phyloP scores from a whole-genome alignment of 2,329 filamentous ascomycete species.

The Aspergillus bombycis region DNA sequence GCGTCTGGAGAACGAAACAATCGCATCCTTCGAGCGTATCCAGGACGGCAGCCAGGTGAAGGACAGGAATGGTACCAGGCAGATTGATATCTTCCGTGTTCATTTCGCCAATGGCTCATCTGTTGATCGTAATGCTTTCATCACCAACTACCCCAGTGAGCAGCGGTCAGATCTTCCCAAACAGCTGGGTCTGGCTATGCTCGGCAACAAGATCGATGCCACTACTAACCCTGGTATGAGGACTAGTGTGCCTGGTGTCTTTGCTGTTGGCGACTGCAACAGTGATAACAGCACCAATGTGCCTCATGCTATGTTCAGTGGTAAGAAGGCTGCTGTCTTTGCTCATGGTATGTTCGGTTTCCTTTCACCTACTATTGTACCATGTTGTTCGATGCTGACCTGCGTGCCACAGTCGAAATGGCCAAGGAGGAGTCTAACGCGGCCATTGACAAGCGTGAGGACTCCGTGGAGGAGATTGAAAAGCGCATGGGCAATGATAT shows the following conservation, averaged over 20 bases:
- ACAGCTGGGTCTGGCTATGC: slow-evolving; percentile 53
- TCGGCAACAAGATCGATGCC: slow-evolving; percentile 49
- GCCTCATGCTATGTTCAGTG: slow-evolving; percentile 62
- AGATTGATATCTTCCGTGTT: slow-evolving; percentile 61
- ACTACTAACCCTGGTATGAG: slow-evolving; percentile 48
- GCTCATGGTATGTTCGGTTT: slow-evolving; percentile 55
- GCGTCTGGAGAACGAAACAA: slow-evolving; percentile 59
- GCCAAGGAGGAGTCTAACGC: slow-evolving; percentile 35
- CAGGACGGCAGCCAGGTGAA: slow-evolving; percentile 33
- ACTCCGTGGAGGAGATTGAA: slow-evolving; percentile 31
- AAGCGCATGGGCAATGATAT: slow-evolving; percentile 36
- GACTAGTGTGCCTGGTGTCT: slow-evolving; percentile 60
- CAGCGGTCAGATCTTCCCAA: slow-evolving; percentile 54
- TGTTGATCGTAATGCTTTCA: slow-evolving; percentile 55
- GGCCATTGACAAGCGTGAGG: slow-evolving; percentile 33
- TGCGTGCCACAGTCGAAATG: slow-evolving; percentile 31
- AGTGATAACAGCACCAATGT: slow-evolving; percentile 64
- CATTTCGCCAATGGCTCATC: slow-evolving; percentile 53
- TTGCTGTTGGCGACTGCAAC: slow-evolving; percentile 64
- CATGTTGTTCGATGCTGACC: background rate
- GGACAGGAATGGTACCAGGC: slow-evolving; percentile 32
- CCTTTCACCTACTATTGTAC: background rate
- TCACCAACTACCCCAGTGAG: slow-evolving; percentile 52
- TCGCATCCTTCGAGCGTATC: slow-evolving; percentile 53
- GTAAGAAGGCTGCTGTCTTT: slow-evolving; percentile 61